Evolutionary conservation across 148 eudicot species (phyloP), one percentile per base, ranked within the genome.

Genomic region (Fagopyrum tataricum): DNA sequence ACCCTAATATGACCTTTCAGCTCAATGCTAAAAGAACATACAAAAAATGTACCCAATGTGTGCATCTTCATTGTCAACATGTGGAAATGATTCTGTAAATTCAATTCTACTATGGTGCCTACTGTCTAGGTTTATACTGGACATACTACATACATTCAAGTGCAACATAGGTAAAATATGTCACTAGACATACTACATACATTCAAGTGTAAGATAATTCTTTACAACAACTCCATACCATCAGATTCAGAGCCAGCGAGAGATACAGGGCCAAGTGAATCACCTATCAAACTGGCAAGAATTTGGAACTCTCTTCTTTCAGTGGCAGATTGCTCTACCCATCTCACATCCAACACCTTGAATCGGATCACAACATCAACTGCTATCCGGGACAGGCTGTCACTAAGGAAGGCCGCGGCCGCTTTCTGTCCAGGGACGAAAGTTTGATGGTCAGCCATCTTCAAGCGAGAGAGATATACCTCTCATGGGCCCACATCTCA

Each of bases 241-340:
- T 84, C 87, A 55, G 72, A 53, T 12, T 84, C 87, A 55, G 69
- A 53, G 13, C 87, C 87, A 0, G 85, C 8, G 39, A 75, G 67
- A 4, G 86, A 78, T 47, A 87, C 79, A 9, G 86, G 90, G 18
- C 90, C 90, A 3, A 87, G 81, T 44, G 76, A 71, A 49, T 81
- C 84, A 15, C 81, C 90, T 67, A 84, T 84, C 18, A 87, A 77
- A 70, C 78, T 80, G 31, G 87, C 88, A 58, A 87, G 74, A 59
- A 84, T 68, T 18, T 44, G 40, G 69, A 79, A 81, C 6, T 77
- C 86, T 55, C 83, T 79, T 70, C 31, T 66, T 20, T 15, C 1
- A 12, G 40, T 49, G 17, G 18, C 23, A 4, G 18, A n/a, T 20
- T 75, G 74, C 42, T 58, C 82, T n/a, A 68, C 69, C 86, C 87